Base-by-base conservation (phyloP, 1,284 basidiomycete genomes). In the Boletus coffeatus region DNA sequence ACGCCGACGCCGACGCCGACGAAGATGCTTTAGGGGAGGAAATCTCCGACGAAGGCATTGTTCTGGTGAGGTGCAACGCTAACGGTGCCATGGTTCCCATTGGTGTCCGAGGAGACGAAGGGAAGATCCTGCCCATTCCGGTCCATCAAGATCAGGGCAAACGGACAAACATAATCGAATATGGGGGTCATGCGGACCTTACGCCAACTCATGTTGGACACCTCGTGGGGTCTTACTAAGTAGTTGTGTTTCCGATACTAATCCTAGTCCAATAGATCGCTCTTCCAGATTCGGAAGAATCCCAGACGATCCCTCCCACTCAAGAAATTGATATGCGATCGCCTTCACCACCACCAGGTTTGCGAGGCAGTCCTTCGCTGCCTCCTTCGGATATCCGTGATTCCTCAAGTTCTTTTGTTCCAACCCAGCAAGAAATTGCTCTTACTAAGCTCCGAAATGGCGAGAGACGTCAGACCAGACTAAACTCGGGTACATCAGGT, bases 161-260 rank as follows among this genome's bases (percentile, higher is more conserved):
- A 50, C 37, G 58, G 29, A 79, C 82, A 70, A 53, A 55, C 37
- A 32, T 71, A n/a, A 77, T 78, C 16, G 77, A 81, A 57, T 88
- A 83, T 64, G 77, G 74, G 29, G 88, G 86, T 10, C 69, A 76
- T 41, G 75, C 78, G 4, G 85, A 88, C 67, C 69, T 69, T 32
- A 79, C 85, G 2, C 87, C 87, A 3, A 80, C 77, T 10, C 78
- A 79, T 60, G 78, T 91, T 32, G 79, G 80, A 39, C 79, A 88
- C 62, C 73, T 90, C 65, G 88, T 89, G 66, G 63, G 78, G 58
- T 21, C 32, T 13, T 55, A 18, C 10, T 36, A 57, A 39, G 21
- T 62, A 62, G 6, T 46, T 48, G 25, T 25, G 13, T 50, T 25
- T 41, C 8, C 29, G 18, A 52, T 18, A 8, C 63, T 65, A 41